Evolutionary conservation across 768 basidiomycete species (phyloP).

Genomic region (Phlebiopsis flavidoalba): DNA sequence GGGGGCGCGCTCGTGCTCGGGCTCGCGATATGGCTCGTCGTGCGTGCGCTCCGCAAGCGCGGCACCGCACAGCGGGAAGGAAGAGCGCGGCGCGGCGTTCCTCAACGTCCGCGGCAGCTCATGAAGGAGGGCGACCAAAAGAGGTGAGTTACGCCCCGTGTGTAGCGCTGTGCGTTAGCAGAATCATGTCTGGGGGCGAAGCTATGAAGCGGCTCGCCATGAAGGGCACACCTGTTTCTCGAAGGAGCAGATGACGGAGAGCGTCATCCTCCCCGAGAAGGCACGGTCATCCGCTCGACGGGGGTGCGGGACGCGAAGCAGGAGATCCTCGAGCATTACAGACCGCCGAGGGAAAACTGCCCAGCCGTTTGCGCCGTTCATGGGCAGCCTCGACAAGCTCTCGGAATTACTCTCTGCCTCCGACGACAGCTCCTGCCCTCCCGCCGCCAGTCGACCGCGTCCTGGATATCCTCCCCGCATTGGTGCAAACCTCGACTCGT

Average conservation of each 20-base stretch:
- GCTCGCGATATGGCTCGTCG: slow-evolving; percentile 37
- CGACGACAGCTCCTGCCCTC: slow-evolving; percentile 5
- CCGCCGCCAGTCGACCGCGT: slow-evolving; percentile 12
- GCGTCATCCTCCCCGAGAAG: slow-evolving; percentile 51
- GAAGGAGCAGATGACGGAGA: slow-evolving; percentile 35
- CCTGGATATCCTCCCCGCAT: slow-evolving; percentile 19
- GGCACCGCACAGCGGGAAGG: slow-evolving; percentile 30
- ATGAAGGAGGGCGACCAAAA: slow-evolving; percentile 29
- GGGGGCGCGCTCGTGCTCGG: slow-evolving; percentile 32
- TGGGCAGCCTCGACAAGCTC: background rate
- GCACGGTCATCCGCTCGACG: slow-evolving; percentile 32
- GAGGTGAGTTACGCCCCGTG: slow-evolving; percentile 6
- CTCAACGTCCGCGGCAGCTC: slow-evolving; percentile 45
- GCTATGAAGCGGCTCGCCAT: slow-evolving; percentile 6
- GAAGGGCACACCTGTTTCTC: slow-evolving; percentile 32
- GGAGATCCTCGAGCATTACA: slow-evolving; percentile 41
- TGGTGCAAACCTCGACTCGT: no score
- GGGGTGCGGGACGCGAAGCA: slow-evolving; percentile 30
- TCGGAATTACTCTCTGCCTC: slow-evolving; percentile 8
- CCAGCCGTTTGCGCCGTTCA: slow-evolving; percentile 37
- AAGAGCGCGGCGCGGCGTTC: slow-evolving; percentile 37
- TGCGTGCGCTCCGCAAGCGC: slow-evolving; percentile 39
- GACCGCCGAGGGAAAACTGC: slow-evolving; percentile 36
- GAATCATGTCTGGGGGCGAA: background rate
- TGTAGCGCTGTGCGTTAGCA: background rate